Percentiles rank a stretch among this genome's conserved stretches.
phyloP scores from a whole-genome alignment of 495 filamentous ascomycete genomes.

The Tuber indicum region DNA sequence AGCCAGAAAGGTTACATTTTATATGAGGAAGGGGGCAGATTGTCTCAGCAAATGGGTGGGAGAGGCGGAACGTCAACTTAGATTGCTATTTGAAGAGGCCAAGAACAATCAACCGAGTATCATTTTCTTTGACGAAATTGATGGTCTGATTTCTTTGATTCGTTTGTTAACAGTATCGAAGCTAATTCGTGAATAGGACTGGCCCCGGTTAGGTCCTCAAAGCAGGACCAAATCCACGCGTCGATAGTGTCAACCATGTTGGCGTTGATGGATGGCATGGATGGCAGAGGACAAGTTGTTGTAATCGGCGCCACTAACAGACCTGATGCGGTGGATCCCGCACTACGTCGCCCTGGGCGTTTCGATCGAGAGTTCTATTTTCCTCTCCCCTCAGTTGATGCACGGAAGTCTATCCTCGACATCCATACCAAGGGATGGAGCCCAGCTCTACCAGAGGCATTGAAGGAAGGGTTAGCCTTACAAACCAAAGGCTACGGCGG shows the following conservation, averaged over 20 bases:
- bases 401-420: constrained; percentile 75
- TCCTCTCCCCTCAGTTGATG: constrained; percentile 73
- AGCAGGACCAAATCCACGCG: constrained; percentile 96
- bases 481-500: constrained; percentile 94
- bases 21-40: constrained; percentile 98
- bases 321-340: constrained; percentile 93
- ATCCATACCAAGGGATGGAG: constrained; percentile 96
- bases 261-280: constrained; percentile 98
- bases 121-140: constrained; percentile 99
- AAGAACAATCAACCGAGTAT: constrained; percentile 93
- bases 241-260: constrained; percentile 94
- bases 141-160: constrained; percentile 51
- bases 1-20: constrained; percentile 91
- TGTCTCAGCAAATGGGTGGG: constrained; percentile 98
- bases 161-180: neutral
- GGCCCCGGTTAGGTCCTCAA: constrained; percentile 90
- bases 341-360: constrained; percentile 83
- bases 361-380: constrained; percentile 99
- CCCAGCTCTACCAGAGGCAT: constrained; percentile 60
- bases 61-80: constrained; percentile 89
- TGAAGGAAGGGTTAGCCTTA: constrained; percentile 78
- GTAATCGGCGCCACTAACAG: constrained; percentile 98
- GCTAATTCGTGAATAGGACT: constrained; percentile 44
- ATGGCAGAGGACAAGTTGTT: constrained; percentile 93
- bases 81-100: constrained; percentile 91